Evolutionary conservation across 2,329 filamentous ascomycete genomes (phyloP), one percentile per base, ranked within the genome.

Genomic region (Thielaviopsis punctulata): DNA sequence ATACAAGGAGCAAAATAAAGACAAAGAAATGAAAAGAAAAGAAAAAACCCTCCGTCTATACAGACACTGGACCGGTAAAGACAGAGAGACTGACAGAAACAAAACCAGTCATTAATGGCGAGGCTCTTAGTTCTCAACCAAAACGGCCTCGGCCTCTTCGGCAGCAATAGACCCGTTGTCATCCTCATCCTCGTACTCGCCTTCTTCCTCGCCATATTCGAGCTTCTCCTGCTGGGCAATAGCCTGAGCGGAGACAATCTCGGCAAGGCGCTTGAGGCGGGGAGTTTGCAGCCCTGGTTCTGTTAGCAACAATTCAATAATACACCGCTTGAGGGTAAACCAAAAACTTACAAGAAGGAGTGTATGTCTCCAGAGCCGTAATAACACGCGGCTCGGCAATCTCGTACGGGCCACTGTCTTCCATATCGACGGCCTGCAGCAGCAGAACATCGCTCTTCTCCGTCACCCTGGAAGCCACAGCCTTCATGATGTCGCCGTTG

Each of bases 401-500:
- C 68, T 96, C 92, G 63, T 98, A 98, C 23, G 90, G 92, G 22
- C 92, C 92, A 60, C 87, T 95, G 69, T 98, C 92, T 63, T 98
- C 92, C 89, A 98, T 95, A 66, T 98, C 92, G 55, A 98, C 89
- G 48, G 92, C 88, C 54, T 90, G 84, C 46, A 98, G 75, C 53
- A 98, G 79, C 50, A 98, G 75, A 2, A 96, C 89, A 61, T 96
- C 92, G 61, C 88, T 93, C 80, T 98, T 98, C 71, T 98, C 92
- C 1, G 90, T 96, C 46, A 98, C 92, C 51, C 89, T 79, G 39
- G 88, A 95, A 7, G 93, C 92, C 51, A 98, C 93, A 7, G 92
- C 92, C 72, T 98, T 98, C 92, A 98, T 98, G 64, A 98, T 98
- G 66, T 98, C 92, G 64, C 90, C 92, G 62, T 98, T 96, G 68